Base-by-base conservation (phyloP, 2,329 filamentous ascomycete species). In the Pseudogymnoascus sp. region DNA sequence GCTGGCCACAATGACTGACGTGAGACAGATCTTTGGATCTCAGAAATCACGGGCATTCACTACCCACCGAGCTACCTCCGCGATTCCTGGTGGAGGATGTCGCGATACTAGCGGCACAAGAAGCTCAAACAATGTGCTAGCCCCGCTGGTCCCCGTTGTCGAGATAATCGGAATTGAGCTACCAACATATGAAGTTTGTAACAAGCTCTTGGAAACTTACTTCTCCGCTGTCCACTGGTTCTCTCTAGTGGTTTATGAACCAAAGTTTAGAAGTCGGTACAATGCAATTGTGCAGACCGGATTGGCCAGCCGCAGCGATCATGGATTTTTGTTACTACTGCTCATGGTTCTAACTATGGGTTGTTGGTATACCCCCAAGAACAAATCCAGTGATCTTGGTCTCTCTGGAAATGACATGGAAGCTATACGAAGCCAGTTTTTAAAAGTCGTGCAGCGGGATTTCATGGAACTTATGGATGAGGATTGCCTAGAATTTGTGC, bases 211-310 rank as follows among this genome's bases (percentile, higher is more conserved):
- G 9, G 76, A 78, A 63, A 72, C 75, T 17, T 79, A 78, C 60
- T 76, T 78, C 61, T 70, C 74, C 60, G 68, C 75, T 1, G 73
- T 79, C 15, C 76, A 78, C 67, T 79, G 77, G 77, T 78, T 79
- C 62, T 78, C 76, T 15, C 69, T 79, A 3, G 76, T 76, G 0
- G 70, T 79, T 17, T 76, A 75, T 62, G 76, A 78, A 61, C 76
- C 76, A 1, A 75, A 70, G 26, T 77, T 79, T 57, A 74, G 77
- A 21, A 67, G 67, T 10, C 67, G 68, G 3, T 72, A 76, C 26
- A 64, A 68, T 9, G 72, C 72, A 7, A 69, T 77, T 1, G 64
- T 68, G 1, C 74, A 76, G 19, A 62, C 19, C 64, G 74, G 75
- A 2, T 68, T 65, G 38, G 76, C 76, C 0, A 68, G 71, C 13